Evolutionary conservation across 2,329 filamentous ascomycete species (phyloP), one percentile per base, ranked within the genome.

Genomic region (Alternaria triticimaculans): DNA sequence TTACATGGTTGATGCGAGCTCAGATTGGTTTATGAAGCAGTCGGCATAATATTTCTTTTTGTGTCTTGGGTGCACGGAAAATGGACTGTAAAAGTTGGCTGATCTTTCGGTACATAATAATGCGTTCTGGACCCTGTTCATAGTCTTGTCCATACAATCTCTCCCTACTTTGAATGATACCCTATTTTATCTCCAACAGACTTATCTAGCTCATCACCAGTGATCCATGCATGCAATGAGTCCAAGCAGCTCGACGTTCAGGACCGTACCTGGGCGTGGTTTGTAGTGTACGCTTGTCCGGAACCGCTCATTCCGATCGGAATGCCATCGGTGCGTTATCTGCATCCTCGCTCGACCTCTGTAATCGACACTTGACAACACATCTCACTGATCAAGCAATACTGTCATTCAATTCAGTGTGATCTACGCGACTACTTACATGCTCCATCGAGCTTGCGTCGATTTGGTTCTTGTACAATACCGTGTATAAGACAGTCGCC

Each of bases 1-100:
- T 72, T 93, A 91, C 71, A 92, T 90, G 87, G 86, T 92, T 28
- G 90, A 93, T 80, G 88, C 87, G 3, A 91, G 87, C 70, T 89
- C 88, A 65, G 90, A 93, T 76, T 93, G 91, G 90, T 84, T 92
- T n/a, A 90, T 74, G 46, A 74, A 74, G 54, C 70, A 72, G 14
- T 54, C 72, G 6, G 66, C 66, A 18, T 73, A 51, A 46, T 21
- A 10, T 10, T 2, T 25, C 20, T 41, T 26, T 11, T n/a, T 33
- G 2, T 18, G 43, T 46, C 23, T 15, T 7, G 30, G n/a, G 20
- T n/a, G 48, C 28, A 51, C 15, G 30, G n/a, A 28, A 21, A 37
- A 15, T 20, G 49, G 26, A n/a, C 12, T 21, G 33, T 23, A 58
- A 62, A 58, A 65, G 44, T 45, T 51, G 51, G 9, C 11, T 44